phyloP scores from a whole-genome alignment of 2,329 filamentous ascomycete species.

The Colletotrichum spaethianum region DNA sequence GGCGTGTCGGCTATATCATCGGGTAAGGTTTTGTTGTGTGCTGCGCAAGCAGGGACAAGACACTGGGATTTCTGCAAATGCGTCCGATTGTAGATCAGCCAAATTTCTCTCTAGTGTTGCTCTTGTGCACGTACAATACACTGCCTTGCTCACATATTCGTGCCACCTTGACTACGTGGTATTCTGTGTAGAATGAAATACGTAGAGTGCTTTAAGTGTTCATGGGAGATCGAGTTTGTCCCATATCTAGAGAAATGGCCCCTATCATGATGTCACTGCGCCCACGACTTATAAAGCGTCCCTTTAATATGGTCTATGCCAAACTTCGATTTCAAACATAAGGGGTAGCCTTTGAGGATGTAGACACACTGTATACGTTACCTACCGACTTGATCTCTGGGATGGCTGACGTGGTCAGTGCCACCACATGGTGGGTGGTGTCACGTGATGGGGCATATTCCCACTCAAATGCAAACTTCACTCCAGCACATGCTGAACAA shows the following conservation, averaged over 20 bases:
- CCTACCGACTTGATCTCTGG: background rate
- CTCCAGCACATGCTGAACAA: background rate
- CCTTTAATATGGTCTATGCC: background rate
- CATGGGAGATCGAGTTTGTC: background rate
- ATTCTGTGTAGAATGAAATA: background rate
- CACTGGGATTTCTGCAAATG: background rate
- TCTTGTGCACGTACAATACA: slow-evolving; percentile 16
- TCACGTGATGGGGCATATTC: slow-evolving; percentile 2
- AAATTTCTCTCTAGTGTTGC: background rate
- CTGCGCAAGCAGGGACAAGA: background rate
- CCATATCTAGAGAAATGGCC: background rate
- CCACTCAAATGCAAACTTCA: slow-evolving; percentile 16
- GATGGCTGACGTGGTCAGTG: background rate
- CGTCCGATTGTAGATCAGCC: slow-evolving; percentile 4
- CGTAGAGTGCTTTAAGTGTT: background rate
- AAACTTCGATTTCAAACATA: too few species aligned
- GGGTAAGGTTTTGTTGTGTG: slow-evolving; percentile 17
- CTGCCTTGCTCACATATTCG: slow-evolving; percentile 22
- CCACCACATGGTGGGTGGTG: background rate
- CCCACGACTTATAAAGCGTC: background rate
- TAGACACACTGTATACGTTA: background rate
- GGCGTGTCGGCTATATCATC: slow-evolving; percentile 34
- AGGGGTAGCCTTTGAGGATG: background rate
- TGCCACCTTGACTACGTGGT: background rate
- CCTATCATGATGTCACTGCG: background rate